Evolutionary conservation across 768 basidiomycete genomes (phyloP).

Genomic region (Podaxis sp.): DNA sequence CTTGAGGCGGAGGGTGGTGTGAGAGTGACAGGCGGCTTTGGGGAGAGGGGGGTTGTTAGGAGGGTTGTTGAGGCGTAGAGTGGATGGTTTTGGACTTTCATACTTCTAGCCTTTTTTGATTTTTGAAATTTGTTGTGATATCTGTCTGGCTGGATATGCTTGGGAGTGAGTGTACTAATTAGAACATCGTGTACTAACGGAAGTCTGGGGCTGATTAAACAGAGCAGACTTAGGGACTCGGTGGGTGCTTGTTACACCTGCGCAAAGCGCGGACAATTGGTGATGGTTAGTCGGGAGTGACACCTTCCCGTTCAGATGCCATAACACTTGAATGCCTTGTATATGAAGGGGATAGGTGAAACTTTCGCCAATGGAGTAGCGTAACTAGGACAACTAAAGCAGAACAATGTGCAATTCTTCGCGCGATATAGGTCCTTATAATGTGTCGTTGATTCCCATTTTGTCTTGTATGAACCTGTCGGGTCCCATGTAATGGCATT

Average conservation of each 20-base stretch:
- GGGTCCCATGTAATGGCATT: neutral
- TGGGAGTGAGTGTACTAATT: neutral
- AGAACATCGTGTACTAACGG: neutral
- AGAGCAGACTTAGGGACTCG: too few species aligned
- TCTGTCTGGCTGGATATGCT: neutral
- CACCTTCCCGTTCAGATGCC: too few species aligned
- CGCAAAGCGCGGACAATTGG: too few species aligned
- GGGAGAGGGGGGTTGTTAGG: conserved; percentile 78
- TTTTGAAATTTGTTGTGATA: neutral
- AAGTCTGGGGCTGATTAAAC: neutral
- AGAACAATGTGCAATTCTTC: neutral
- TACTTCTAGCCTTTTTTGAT: neutral
- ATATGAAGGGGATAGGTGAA: too few species aligned
- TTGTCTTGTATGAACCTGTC: neutral
- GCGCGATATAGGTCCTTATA: neutral
- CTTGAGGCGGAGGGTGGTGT: conserved; percentile 85
- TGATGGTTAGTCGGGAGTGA: too few species aligned
- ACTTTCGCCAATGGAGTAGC: too few species aligned
- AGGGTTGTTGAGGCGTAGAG: conserved; percentile 36
- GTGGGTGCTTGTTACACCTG: too few species aligned
- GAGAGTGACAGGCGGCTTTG: conserved; percentile 75
- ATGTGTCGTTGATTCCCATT: neutral
- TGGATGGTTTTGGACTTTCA: neutral
- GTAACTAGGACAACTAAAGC: neutral
- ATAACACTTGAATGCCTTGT: too few species aligned